phyloP scores from a whole-genome alignment of 169 alveolate genomes.

The Eimeria sp. region DNA sequence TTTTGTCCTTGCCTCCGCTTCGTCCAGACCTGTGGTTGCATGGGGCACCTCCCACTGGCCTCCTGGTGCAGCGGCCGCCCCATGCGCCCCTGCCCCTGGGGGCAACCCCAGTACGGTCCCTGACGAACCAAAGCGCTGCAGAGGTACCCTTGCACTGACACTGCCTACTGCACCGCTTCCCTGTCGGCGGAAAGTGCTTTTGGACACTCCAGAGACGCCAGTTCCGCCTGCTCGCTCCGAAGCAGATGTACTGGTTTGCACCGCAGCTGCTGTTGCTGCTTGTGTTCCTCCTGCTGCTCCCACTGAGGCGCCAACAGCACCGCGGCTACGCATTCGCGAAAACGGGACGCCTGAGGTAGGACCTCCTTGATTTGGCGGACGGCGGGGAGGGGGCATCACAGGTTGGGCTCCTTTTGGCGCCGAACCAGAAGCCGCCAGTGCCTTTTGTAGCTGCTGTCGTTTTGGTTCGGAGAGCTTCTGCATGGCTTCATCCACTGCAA shows the following conservation, averaged over 20 bases:
- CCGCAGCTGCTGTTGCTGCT: background rate
- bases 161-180: slow-evolving; percentile 10
- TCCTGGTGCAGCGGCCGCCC: slow-evolving; percentile 37
- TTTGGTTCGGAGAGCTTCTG: slow-evolving; percentile 75
- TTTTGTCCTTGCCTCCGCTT: slow-evolving; percentile 54
- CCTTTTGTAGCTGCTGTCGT: slow-evolving; percentile 77
- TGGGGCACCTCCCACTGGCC: slow-evolving; percentile 77
- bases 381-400: slow-evolving; percentile 44
- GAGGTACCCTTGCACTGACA: slow-evolving; percentile 24
- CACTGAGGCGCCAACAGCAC: slow-evolving; percentile 16
- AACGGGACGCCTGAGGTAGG: slow-evolving; percentile 26
- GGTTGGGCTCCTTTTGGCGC: slow-evolving; percentile 38
- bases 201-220: background rate
- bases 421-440: slow-evolving; percentile 30
- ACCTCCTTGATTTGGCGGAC: background rate
- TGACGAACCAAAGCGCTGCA: slow-evolving; percentile 52
- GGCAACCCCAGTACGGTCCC: background rate
- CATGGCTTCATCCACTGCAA: slow-evolving; percentile 51
- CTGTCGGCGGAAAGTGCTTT: slow-evolving; percentile 14
- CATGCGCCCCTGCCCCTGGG: background rate
- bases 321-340: slow-evolving; percentile 49
- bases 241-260: background rate
- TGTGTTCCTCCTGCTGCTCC: slow-evolving; percentile 17
- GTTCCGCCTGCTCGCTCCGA: background rate
- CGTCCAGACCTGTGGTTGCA: slow-evolving; percentile 45